Conservation (phyloP, 1,284 basidiomycete species). For the Tilletia indica region DNA sequence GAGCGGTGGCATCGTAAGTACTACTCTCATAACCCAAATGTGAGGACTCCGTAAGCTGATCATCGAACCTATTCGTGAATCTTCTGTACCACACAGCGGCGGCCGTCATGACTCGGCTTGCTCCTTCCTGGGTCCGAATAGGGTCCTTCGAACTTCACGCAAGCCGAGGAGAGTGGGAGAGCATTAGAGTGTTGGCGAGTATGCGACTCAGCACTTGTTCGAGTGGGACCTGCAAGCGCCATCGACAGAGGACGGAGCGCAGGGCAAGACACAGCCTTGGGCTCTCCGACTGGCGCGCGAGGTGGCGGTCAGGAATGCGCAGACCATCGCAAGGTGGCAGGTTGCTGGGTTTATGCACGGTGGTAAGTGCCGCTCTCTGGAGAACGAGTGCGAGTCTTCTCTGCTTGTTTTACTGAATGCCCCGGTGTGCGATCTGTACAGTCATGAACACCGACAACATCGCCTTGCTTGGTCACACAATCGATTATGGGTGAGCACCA, state of each 20-base stretch:
- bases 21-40: neutral
- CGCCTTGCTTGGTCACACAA: slow-evolving; percentile 81
- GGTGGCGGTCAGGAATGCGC: slow-evolving; percentile 74
- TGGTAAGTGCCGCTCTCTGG: slow-evolving; percentile 17
- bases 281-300: slow-evolving; percentile 38
- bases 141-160: slow-evolving; percentile 86
- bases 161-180: slow-evolving; percentile 60
- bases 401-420: no score
- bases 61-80: neutral
- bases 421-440: neutral
- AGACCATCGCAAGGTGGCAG: slow-evolving; percentile 92
- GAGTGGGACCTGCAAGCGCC: slow-evolving; percentile 34
- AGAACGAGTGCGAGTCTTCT: no score
- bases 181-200: slow-evolving; percentile 64
- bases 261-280: slow-evolving; percentile 30
- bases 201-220: slow-evolving; percentile 69
- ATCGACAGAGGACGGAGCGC: slow-evolving; percentile 14
- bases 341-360: slow-evolving; percentile 57
- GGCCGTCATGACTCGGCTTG: slow-evolving; percentile 77
- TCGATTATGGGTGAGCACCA: slow-evolving; percentile 62
- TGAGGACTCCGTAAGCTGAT: no score
- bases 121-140: slow-evolving; percentile 86
- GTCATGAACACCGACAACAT: slow-evolving; percentile 88
- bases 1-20: slow-evolving; percentile 61
- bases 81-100: slow-evolving; percentile 64